Conservation (phyloP, 2,329 filamentous ascomycete species). For the Ceratocystis ficicola region DNA sequence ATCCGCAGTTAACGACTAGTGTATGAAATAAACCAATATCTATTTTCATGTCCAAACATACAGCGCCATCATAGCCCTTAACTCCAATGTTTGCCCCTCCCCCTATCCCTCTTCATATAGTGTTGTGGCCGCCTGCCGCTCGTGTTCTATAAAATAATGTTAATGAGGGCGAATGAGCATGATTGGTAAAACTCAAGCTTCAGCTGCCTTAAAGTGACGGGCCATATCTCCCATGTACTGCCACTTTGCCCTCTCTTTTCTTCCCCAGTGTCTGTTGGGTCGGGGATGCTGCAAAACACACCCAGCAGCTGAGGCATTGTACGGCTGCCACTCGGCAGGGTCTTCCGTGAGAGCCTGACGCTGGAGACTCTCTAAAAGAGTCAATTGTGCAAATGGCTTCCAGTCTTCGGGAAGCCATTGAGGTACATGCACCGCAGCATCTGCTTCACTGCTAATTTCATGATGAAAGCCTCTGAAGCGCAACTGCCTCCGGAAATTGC, state of each 20-base stretch:
- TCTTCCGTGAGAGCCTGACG: not conserved
- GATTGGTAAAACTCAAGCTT: not conserved
- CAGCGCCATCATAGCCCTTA: not conserved
- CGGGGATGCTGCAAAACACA: constrained; percentile 17
- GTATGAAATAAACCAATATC: not conserved
- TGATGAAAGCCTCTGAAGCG: not conserved
- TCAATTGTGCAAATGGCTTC: constrained; percentile 9
- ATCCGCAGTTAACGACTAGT: not conserved
- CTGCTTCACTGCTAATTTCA: not conserved
- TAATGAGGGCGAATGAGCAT: not conserved
- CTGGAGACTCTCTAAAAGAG: constrained; percentile 12
- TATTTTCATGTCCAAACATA: not conserved
- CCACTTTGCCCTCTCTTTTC: constrained; percentile 11
- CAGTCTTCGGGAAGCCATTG: constrained; percentile 17
- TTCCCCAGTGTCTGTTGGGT: constrained; percentile 12
- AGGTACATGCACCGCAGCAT: constrained; percentile 5
- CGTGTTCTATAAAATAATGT: not conserved
- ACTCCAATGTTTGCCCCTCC: no score
- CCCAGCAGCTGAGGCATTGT: constrained; percentile 1
- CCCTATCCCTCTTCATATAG: no score
- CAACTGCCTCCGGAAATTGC: not conserved
- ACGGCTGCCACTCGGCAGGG: constrained; percentile 8
- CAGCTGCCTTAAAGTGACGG: not conserved
- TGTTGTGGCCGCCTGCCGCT: not conserved
- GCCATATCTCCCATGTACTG: constrained; percentile 15